A percentile compares a stretch with the other conserved stretches of the same genome.
Evolutionary conservation across 805 yeast genomes (phyloP).

Genomic region (Candida pseudoglaebosa): DNA sequence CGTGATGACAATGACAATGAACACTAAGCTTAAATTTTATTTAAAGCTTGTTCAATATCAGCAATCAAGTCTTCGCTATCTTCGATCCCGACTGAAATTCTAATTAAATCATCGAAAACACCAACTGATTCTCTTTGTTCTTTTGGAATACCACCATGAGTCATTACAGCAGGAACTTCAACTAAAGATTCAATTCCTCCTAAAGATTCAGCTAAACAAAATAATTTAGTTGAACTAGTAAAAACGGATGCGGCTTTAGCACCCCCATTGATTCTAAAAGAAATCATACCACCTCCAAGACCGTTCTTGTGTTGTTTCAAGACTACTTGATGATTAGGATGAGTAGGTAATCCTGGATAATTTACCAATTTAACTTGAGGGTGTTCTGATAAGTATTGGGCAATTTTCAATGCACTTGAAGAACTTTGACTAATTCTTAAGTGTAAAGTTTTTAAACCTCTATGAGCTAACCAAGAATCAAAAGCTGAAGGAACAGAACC

Average conservation of each 20-base stretch:
- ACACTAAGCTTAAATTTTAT: not conserved
- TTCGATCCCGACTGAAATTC: slow-evolving; percentile 86
- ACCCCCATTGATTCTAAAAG: slow-evolving; percentile 83
- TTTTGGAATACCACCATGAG: slow-evolving; percentile 85
- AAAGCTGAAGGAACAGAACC: slow-evolving; percentile 90
- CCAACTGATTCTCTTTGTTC: slow-evolving; percentile 76
- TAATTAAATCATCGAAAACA: slow-evolving; percentile 74
- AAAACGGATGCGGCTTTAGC: slow-evolving; percentile 70
- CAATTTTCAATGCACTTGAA: slow-evolving; percentile 60
- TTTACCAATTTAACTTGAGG: slow-evolving; percentile 61
- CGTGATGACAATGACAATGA: too few relatives aligned
- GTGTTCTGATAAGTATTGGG: slow-evolving; percentile 53
- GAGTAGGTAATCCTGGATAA: slow-evolving; percentile 78
- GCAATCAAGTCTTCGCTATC: slow-evolving; percentile 70
- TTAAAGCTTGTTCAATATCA: slow-evolving; percentile 69
- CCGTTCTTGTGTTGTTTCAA: slow-evolving; percentile 74
- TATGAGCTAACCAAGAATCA: slow-evolving; percentile 89
- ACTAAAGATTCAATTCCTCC: slow-evolving; percentile 86
- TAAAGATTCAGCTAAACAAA: slow-evolving; percentile 84
- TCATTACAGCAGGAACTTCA: slow-evolving; percentile 89
- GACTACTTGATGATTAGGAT: slow-evolving; percentile 61
- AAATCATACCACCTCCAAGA: slow-evolving; percentile 89
- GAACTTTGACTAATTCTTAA: slow-evolving; percentile 73
- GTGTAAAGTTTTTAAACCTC: slow-evolving; percentile 85
- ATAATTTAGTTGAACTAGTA: slow-evolving; percentile 68